A percentile compares a stretch with the other conserved stretches of the same genome.
phyloP scores from a whole-genome alignment of 164 flowering plant genomes.

The Cinnamomum chago region DNA sequence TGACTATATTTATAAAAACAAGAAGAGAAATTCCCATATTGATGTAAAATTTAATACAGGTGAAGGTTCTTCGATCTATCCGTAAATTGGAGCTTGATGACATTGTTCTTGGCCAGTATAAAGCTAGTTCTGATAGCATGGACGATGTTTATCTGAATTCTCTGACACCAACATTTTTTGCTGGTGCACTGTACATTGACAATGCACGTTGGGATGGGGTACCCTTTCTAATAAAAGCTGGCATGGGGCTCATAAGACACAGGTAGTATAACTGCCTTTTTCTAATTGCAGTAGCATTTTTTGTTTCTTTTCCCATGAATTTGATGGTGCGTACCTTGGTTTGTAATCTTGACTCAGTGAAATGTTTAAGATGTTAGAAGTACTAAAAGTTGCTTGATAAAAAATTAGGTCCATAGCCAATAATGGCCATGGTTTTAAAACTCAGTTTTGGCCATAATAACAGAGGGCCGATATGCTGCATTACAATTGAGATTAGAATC shows the following conservation, averaged over 20 bases:
- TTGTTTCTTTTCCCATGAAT: too few species aligned
- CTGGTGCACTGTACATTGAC: slow-evolving; percentile 56
- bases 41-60: slow-evolving; percentile 32
- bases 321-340: too few species aligned
- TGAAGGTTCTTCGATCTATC: slow-evolving; percentile 54
- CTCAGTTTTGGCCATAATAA: too few species aligned
- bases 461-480: too few species aligned
- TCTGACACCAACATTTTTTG: slow-evolving; percentile 57
- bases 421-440: too few species aligned
- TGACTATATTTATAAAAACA: background rate
- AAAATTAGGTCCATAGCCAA: too few species aligned
- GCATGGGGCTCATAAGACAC: slow-evolving; percentile 58
- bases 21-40: background rate
- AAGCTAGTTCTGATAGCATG: slow-evolving; percentile 36
- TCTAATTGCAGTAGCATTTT: too few species aligned
- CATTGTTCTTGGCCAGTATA: slow-evolving; percentile 53
- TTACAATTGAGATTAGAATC: too few species aligned
- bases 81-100: slow-evolving; percentile 42
- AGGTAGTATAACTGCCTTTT: slow-evolving; percentile 36
- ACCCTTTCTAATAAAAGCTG: slow-evolving; percentile 57
- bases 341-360: too few species aligned
- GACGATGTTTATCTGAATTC: slow-evolving; percentile 31
- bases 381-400: too few species aligned
- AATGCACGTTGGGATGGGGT: slow-evolving; percentile 81
- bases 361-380: too few species aligned